Percentiles rank a stretch among this genome's conserved stretches.
These are phyloP conservation scores for Oidium heveae DNA, from an alignment of 2,329 filamentous ascomycete genomes.

Conservation along the genomic window DNA sequence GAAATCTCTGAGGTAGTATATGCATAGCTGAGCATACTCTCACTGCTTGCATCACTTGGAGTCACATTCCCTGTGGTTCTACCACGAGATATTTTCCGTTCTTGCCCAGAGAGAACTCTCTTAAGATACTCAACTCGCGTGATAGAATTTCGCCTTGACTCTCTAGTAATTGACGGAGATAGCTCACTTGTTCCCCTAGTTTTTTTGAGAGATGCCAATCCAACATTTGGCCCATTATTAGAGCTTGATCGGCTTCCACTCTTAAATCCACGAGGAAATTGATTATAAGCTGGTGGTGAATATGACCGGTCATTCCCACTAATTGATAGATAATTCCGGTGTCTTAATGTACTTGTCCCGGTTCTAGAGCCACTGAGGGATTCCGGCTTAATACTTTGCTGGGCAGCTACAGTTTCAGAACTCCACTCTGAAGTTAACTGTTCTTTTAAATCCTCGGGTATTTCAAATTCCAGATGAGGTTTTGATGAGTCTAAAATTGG, in stretches of 20 bases:
- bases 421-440: constrained; percentile 63
- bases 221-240: constrained; percentile 11
- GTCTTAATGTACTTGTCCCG: constrained; percentile 24
- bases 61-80: constrained; percentile 15
- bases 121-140: constrained; percentile 39
- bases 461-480: constrained; percentile 22
- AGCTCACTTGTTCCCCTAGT: constrained; percentile 28
- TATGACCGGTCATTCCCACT: constrained; percentile 20
- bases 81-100: constrained; percentile 13
- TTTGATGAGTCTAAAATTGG: constrained; percentile 29
- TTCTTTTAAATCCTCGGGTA: constrained; percentile 44
- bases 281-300: constrained; percentile 20
- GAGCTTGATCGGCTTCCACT: constrained; percentile 9
- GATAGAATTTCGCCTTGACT: constrained; percentile 23
- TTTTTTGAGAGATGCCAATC: constrained; percentile 17
- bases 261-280: constrained; percentile 2
- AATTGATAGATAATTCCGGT: constrained; percentile 30
- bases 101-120: constrained; percentile 30
- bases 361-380: constrained; percentile 54
- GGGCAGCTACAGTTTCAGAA: constrained; percentile 40
- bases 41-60: constrained; percentile 29
- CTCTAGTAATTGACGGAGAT: constrained; percentile 19
- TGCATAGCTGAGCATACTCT: constrained; percentile 49
- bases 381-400: constrained; percentile 42
- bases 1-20: constrained; percentile 40